A percentile compares a stretch with the other conserved stretches of the same genome.
These are phyloP conservation scores for Trametes elegans DNA, from an alignment of 768 basidiomycete species.

Conservation along the genomic window DNA sequence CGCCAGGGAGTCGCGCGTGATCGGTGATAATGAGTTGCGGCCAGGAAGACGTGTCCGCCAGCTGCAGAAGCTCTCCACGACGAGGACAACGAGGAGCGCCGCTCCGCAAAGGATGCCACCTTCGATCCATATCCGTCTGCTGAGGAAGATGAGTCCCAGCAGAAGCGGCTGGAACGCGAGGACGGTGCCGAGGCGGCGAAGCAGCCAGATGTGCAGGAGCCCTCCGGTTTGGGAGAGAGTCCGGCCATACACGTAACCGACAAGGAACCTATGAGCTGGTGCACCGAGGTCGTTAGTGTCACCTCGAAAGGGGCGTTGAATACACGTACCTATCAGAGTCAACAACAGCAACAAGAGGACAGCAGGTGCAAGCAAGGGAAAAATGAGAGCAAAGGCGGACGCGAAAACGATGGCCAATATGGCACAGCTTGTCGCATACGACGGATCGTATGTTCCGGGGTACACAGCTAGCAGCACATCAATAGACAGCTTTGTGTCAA, in stretches of 20 bases:
- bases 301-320: too few species aligned
- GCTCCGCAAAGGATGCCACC: conserved; percentile 60
- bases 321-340: conserved; percentile 57
- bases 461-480: conserved; percentile 50
- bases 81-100: conserved; percentile 50
- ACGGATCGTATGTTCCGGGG: conserved; percentile 67
- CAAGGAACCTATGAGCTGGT: conserved; percentile 79
- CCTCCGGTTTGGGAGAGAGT: conserved; percentile 77
- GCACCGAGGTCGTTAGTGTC: too few species aligned
- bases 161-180: conserved; percentile 72
- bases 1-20: conserved; percentile 56
- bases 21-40: conserved; percentile 47
- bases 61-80: conserved; percentile 59
- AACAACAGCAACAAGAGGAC: conserved; percentile 63
- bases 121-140: conserved; percentile 66
- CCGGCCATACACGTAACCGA: conserved; percentile 75
- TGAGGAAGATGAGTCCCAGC: conserved; percentile 70
- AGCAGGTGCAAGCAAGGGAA: conserved; percentile 74
- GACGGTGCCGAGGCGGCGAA: conserved; percentile 70
- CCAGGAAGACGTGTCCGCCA: conserved; percentile 51
- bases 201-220: conserved; percentile 69
- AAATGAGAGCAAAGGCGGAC: conserved; percentile 69
- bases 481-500: not conserved
- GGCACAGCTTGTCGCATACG: conserved; percentile 64
- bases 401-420: conserved; percentile 70